phyloP scores from a whole-genome alignment of 805 yeast genomes.

The Suhomyces vadensis region DNA sequence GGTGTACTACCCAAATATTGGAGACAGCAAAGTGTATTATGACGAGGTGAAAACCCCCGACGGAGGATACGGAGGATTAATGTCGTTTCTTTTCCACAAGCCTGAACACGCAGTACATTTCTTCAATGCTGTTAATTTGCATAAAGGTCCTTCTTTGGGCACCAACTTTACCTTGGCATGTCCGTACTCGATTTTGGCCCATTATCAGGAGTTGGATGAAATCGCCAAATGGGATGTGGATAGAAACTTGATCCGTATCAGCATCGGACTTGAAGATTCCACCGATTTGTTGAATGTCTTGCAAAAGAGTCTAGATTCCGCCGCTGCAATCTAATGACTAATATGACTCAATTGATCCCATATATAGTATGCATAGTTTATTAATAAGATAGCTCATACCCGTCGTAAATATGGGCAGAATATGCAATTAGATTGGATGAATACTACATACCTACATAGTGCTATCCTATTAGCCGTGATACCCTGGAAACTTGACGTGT shows the following conservation, averaged over 20 bases:
- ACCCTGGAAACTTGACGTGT: constrained; percentile 16
- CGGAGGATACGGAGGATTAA: constrained; percentile 89
- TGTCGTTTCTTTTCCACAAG: constrained; percentile 69
- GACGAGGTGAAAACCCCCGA: constrained; percentile 64
- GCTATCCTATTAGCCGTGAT: background rate
- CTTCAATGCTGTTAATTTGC: constrained; percentile 65
- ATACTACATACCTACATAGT: no score
- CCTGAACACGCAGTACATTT: constrained; percentile 68
- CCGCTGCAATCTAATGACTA: constrained; percentile 21
- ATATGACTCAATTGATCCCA: no score
- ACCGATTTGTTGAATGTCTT: constrained; percentile 54
- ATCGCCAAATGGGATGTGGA: constrained; percentile 84
- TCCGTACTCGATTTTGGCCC: constrained; percentile 87
- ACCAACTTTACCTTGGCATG: constrained; percentile 87
- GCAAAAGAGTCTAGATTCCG: constrained; percentile 51
- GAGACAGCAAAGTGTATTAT: constrained; percentile 59
- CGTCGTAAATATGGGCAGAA: no score
- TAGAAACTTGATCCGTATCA: constrained; percentile 70
- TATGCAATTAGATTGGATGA: no score
- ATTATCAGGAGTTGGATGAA: constrained; percentile 77
- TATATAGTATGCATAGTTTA: no score
- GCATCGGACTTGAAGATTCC: constrained; percentile 81
- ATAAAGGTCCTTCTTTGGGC: constrained; percentile 91
- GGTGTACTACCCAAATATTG: constrained; percentile 70
- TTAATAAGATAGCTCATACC: no score